Conservation (phyloP, 331 rosid genomes). For the Malus hybrid region DNA sequence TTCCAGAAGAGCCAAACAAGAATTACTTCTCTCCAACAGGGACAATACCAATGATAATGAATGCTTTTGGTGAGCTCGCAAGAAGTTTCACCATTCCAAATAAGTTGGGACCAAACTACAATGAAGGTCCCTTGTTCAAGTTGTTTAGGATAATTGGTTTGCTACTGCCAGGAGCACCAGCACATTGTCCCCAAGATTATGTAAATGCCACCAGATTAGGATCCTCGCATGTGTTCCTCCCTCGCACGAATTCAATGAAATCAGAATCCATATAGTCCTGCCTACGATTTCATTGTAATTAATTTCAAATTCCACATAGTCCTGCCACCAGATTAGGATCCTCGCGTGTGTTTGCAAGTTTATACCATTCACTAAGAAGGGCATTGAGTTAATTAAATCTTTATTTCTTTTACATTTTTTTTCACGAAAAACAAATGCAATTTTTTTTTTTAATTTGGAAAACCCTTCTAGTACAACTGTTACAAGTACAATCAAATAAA, state of each 20-base stretch:
- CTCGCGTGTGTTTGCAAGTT: background rate
- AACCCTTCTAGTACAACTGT: background rate
- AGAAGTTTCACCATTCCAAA: slow-evolving; percentile 14
- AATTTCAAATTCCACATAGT: background rate
- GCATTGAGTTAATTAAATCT: background rate
- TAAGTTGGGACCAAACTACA: background rate
- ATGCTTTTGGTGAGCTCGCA: slow-evolving; percentile 14
- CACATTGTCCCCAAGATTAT: slow-evolving; percentile 26
- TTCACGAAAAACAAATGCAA: background rate
- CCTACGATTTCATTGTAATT: background rate
- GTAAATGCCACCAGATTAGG: slow-evolving; percentile 22
- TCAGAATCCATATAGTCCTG: background rate
- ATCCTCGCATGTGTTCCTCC: background rate
- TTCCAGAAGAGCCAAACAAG: slow-evolving; percentile 21
- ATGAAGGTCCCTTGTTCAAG: slow-evolving; percentile 1
- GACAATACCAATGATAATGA: background rate
- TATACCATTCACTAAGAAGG: background rate
- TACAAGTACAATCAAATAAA: background rate
- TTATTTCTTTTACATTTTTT: background rate
- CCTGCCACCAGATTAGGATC: no score
- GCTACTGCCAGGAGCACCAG: slow-evolving; percentile 8
- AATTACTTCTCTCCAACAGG: slow-evolving; percentile 7
- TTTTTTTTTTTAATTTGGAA: background rate
- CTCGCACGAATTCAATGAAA: background rate
- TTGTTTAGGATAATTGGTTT: slow-evolving; percentile 14